phyloP scores from a whole-genome alignment of 371 early-diverging fungal genomes.

The Dipsacomyces acuminosporus region DNA sequence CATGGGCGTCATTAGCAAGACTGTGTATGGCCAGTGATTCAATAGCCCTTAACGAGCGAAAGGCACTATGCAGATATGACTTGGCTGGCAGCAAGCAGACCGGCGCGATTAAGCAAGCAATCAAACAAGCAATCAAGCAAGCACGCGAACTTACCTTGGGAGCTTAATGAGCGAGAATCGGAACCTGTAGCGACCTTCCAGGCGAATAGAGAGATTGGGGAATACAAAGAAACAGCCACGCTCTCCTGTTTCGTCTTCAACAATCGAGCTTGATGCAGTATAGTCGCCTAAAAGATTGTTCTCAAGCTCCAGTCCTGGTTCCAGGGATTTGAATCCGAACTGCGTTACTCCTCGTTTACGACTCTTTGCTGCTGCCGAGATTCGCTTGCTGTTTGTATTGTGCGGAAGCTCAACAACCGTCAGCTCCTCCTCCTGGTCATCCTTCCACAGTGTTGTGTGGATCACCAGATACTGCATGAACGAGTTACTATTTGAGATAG shows the following conservation, averaged over 20 bases:
- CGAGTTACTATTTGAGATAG: slow-evolving; percentile 6
- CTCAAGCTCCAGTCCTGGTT: slow-evolving; percentile 36
- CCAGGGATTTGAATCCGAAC: slow-evolving; percentile 17
- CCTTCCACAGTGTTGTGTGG: slow-evolving; percentile 73
- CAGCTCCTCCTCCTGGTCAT: slow-evolving; percentile 55
- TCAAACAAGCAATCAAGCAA: too few species aligned
- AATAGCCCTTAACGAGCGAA: too few species aligned
- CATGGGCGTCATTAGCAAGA: too few species aligned
- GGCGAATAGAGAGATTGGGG: slow-evolving; percentile 82
- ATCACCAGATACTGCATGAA: slow-evolving; percentile 52
- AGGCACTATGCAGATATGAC: too few species aligned
- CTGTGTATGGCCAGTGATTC: too few species aligned
- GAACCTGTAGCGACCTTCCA: slow-evolving; percentile 80
- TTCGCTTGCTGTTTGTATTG: slow-evolving; percentile 44
- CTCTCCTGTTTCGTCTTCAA: slow-evolving; percentile 47
- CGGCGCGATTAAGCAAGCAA: too few species aligned
- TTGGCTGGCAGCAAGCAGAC: too few species aligned
- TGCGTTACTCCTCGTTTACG: slow-evolving; percentile 42
- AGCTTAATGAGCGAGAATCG: slow-evolving; percentile 68
- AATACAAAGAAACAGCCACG: slow-evolving; percentile 70
- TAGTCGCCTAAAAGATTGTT: slow-evolving; percentile 40
- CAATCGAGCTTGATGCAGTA: slow-evolving; percentile 34
- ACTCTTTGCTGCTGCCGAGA: slow-evolving; percentile 42
- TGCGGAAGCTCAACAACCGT: slow-evolving; percentile 52
- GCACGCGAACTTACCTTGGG: slow-evolving; percentile 49